phyloP scores from a whole-genome alignment of 345 rosid species.

The Syzygium grande region DNA sequence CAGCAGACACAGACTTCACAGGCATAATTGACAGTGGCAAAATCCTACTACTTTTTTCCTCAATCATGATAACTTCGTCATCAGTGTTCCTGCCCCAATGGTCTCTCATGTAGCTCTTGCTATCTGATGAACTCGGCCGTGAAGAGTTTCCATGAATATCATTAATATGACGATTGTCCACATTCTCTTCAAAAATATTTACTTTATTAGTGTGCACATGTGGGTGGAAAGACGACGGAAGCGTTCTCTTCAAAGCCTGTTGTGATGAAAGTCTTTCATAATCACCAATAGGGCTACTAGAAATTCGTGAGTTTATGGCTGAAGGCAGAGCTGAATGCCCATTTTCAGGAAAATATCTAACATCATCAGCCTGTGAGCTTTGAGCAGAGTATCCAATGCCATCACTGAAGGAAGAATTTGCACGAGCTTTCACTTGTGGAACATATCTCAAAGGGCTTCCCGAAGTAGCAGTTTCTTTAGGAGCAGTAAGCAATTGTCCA shows the following conservation, averaged over 20 bases:
- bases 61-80: conserved; percentile 39
- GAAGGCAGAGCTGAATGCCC: conserved; percentile 22
- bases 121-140: conserved; percentile 23
- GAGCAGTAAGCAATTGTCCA: conserved; percentile 9
- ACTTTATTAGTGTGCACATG: conserved; percentile 17
- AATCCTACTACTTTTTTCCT: conserved; percentile 45
- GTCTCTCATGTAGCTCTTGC: conserved; percentile 34
- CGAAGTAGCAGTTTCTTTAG: conserved; percentile 15
- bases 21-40: conserved; percentile 54
- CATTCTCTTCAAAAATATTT: conserved; percentile 9
- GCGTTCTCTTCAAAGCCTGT: conserved; percentile 51
- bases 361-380: conserved; percentile 17
- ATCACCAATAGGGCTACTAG: conserved; percentile 35
- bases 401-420: conserved; percentile 9
- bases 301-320: conserved; percentile 37
- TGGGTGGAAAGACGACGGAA: conserved; percentile 32
- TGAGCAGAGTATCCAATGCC: conserved; percentile 13
- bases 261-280: conserved; percentile 54
- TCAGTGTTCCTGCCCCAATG: conserved; percentile 15
- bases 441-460: conserved; percentile 28
- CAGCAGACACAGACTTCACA: conserved; percentile 27
- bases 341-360: conserved; percentile 20
- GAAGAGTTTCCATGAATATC: conserved; percentile 26
- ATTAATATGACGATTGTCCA: conserved; percentile 23
- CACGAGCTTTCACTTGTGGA: conserved; percentile 7